These are phyloP conservation scores for Linnemannia elongata DNA, from an alignment of 192 early-diverging fungal genomes.

Conservation along the genomic window DNA sequence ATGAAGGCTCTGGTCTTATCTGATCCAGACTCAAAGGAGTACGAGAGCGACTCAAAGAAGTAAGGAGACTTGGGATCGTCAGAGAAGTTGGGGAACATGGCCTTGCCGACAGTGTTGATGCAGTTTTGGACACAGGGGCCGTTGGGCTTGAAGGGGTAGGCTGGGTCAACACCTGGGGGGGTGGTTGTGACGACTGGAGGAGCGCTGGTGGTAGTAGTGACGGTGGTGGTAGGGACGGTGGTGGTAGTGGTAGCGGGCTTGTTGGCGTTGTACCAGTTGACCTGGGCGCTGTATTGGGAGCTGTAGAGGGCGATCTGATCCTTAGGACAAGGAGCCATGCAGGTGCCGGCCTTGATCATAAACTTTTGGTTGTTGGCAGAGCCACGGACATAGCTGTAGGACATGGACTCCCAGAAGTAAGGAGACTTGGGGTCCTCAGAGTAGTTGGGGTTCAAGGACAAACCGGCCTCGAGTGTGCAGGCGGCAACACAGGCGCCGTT, in stretches of 20 bases:
- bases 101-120: conserved; percentile 24
- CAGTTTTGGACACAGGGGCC: conserved; percentile 29
- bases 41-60: conserved; percentile 26
- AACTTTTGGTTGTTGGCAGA: conserved; percentile 14
- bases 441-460: conserved; percentile 26
- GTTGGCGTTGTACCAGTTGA: conserved; percentile 24
- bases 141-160: conserved; percentile 38
- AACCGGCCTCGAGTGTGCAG: conserved; percentile 16
- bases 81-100: conserved; percentile 34
- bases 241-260: background rate
- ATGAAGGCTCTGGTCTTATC: conserved; percentile 25
- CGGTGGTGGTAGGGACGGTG: background rate
- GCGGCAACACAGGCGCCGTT: conserved; percentile 23
- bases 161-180: conserved; percentile 9
- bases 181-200: background rate
- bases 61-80: conserved; percentile 45
- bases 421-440: conserved; percentile 45
- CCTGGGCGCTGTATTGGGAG: conserved; percentile 17
- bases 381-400: conserved; percentile 27
- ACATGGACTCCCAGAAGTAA: conserved; percentile 26
- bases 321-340: conserved; percentile 23
- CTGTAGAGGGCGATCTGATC: conserved; percentile 20
- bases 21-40: conserved; percentile 28
- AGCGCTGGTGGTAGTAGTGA: background rate
- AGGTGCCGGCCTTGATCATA: conserved; percentile 24